These are phyloP conservation scores for Calonectria naviculata DNA, from an alignment of 2,329 filamentous ascomycete species.

Conservation along the genomic window DNA sequence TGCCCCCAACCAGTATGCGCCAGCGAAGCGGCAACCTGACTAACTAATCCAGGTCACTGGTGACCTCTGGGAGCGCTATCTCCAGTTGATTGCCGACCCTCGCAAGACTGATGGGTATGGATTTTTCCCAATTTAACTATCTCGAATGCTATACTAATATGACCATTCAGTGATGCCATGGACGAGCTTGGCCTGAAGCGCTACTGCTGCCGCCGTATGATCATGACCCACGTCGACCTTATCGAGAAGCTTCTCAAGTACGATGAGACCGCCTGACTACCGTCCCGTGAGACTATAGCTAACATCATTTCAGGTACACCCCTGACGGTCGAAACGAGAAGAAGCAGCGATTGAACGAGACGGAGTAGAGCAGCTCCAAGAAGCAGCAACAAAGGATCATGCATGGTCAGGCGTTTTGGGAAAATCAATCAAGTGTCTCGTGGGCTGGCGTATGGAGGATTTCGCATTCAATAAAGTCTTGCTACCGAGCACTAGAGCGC, in stretches of 20 bases:
- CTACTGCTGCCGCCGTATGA: conserved; percentile 99
- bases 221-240: conserved; percentile 99
- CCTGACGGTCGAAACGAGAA: conserved; percentile 72
- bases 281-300: neutral
- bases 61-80: conserved; percentile 97
- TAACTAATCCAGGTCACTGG: conserved; percentile 81
- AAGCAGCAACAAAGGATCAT: conserved; percentile 30
- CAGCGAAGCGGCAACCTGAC: conserved; percentile 31
- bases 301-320: conserved; percentile 61
- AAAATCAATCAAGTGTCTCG: conserved; percentile 37
- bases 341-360: conserved; percentile 58
- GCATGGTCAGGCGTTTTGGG: conserved; percentile 48
- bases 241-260: conserved; percentile 99
- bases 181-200: conserved; percentile 92
- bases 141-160: conserved; percentile 36
- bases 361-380: conserved; percentile 37
- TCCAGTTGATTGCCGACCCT: conserved; percentile 83
- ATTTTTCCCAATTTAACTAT: conserved; percentile 44
- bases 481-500: conserved; percentile 20
- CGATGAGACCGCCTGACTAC: conserved; percentile 37
- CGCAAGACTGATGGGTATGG: conserved; percentile 76
- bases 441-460: conserved; percentile 43
- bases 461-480: conserved; percentile 34
- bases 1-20: conserved; percentile 21
- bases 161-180: conserved; percentile 82